These are phyloP conservation scores for Botryotinia calthae DNA, from an alignment of 2,329 filamentous ascomycete genomes.

Conservation along the genomic window DNA sequence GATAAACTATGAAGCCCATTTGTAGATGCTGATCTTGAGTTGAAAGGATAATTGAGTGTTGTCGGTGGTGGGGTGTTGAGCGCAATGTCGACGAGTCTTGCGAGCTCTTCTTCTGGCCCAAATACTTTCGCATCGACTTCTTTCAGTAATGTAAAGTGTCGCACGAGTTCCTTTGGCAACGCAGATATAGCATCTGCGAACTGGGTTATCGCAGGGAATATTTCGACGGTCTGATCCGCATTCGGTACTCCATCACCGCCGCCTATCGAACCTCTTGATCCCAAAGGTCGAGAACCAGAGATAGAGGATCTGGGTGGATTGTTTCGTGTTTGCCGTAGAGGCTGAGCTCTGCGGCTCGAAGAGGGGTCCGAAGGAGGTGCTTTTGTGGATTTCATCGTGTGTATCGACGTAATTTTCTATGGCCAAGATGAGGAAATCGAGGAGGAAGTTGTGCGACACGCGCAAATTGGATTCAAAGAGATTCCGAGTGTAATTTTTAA, in stretches of 20 bases:
- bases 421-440: conserved; percentile 22
- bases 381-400: conserved; percentile 40
- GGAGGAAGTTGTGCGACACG: conserved; percentile 28
- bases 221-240: conserved; percentile 58
- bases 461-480: conserved; percentile 23
- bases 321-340: conserved; percentile 62
- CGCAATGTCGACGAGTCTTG: conserved; percentile 68
- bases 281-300: conserved; percentile 45
- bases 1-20: conserved; percentile 33
- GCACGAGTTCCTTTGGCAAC: conserved; percentile 89
- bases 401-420: conserved; percentile 25
- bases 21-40: conserved; percentile 32
- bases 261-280: conserved; percentile 46
- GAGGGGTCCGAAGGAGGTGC: conserved; percentile 32
- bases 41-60: conserved; percentile 34
- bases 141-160: conserved; percentile 92
- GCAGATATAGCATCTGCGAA: conserved; percentile 92
- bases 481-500: conserved; percentile 21
- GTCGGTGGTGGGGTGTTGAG: conserved; percentile 50
- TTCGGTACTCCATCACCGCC: conserved; percentile 37
- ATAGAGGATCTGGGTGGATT: conserved; percentile 59
- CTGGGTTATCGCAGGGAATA: conserved; percentile 64
- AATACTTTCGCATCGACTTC: conserved; percentile 98
- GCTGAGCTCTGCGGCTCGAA: conserved; percentile 60
- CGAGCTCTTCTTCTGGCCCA: conserved; percentile 78